phyloP scores from a whole-genome alignment of 148 eudicot species.

The Spergularia marina region DNA sequence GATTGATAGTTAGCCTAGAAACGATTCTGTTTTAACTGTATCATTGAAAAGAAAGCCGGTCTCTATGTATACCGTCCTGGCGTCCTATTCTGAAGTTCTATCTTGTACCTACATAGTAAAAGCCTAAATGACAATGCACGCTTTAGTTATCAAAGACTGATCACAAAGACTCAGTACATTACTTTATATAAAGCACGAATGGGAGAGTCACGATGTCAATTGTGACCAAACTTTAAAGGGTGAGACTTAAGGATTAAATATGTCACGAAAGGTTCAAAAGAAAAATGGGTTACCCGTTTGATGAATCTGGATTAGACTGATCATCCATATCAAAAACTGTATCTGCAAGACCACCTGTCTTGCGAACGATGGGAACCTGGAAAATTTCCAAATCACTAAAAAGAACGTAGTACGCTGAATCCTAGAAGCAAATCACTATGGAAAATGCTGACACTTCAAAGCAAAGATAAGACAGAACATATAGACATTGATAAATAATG shows the following conservation, averaged over 20 bases:
- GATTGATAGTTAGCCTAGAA: too few species aligned
- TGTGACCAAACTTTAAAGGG: background rate
- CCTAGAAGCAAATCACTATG: background rate
- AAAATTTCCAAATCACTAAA: background rate
- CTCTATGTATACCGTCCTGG: too few species aligned
- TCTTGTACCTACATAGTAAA: too few species aligned
- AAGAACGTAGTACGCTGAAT: too few species aligned
- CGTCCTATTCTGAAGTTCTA: too few species aligned
- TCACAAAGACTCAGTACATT: too few species aligned
- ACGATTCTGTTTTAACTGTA: too few species aligned
- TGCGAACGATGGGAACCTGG: slow-evolving; percentile 82
- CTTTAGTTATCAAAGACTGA: too few species aligned
- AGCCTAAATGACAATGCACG: too few species aligned
- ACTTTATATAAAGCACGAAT: background rate
- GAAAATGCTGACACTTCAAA: background rate
- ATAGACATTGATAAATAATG: background rate
- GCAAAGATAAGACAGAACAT: background rate
- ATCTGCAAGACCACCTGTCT: slow-evolving; percentile 92
- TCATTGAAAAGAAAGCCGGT: too few species aligned
- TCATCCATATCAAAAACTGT: slow-evolving; percentile 85
- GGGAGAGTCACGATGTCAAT: background rate
- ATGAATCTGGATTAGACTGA: slow-evolving; percentile 46
- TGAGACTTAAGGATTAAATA: background rate
- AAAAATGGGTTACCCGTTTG: slow-evolving; percentile 56
- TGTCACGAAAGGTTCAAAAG: background rate